Evolutionary conservation across 805 yeast species (phyloP).

Genomic region (Zygosaccharomyces bisporus): DNA sequence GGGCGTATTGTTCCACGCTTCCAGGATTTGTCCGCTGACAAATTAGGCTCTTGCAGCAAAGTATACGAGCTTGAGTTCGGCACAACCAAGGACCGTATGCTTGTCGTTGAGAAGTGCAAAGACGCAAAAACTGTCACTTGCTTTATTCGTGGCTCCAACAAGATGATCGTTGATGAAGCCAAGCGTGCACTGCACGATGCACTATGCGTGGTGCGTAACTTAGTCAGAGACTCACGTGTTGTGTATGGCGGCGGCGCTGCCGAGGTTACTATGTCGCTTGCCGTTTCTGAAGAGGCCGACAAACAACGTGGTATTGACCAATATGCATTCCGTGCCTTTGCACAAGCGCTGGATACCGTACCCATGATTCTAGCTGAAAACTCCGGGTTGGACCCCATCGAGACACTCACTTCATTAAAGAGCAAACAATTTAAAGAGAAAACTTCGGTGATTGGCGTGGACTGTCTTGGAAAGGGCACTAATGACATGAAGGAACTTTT

Average conservation of each 20-base stretch:
- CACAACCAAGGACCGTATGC: constrained; percentile 93
- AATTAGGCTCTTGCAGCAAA: constrained; percentile 83
- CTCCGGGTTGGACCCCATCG: constrained; percentile 93
- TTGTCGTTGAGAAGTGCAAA: constrained; percentile 86
- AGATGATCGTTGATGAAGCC: constrained; percentile 97
- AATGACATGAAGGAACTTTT: constrained; percentile 92
- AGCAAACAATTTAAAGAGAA: constrained; percentile 76
- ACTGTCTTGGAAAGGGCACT: constrained; percentile 83
- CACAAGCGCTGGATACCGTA: constrained; percentile 83
- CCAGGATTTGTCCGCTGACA: constrained; percentile 78
- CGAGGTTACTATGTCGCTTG: constrained; percentile 88
- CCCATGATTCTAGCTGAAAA: constrained; percentile 96
- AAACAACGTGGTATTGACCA: constrained; percentile 93
- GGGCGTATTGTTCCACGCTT: constrained; percentile 97
- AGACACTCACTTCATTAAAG: constrained; percentile 78
- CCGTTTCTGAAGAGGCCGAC: constrained; percentile 88
- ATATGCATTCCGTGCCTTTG: constrained; percentile 94
- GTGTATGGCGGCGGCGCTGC: constrained; percentile 99
- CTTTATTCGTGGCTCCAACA: constrained; percentile 91
- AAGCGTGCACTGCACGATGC: constrained; percentile 95
- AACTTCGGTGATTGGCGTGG: constrained; percentile 78
- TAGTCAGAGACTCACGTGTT: constrained; percentile 84
- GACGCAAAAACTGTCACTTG: constrained; percentile 88
- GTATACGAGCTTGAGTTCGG: constrained; percentile 91
- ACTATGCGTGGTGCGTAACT: constrained; percentile 93